Conservation (phyloP, 805 yeast species). For the Lipomyces anomalus region DNA sequence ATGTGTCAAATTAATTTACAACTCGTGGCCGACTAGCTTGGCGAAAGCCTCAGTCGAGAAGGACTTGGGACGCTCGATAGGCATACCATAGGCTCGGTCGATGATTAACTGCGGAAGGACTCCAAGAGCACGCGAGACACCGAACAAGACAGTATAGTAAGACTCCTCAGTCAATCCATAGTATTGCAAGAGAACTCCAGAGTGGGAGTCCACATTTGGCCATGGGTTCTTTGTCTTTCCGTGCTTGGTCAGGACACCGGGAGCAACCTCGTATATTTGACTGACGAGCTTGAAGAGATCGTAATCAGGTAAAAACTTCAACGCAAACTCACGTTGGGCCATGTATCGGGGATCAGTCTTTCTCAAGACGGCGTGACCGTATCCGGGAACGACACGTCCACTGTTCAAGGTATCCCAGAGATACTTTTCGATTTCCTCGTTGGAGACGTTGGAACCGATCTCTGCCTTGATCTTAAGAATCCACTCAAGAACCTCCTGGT, state of each 20-base stretch:
- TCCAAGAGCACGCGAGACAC: constrained; percentile 83
- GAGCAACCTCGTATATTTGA: constrained; percentile 75
- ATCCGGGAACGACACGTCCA: constrained; percentile 84
- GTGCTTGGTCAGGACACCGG: constrained; percentile 70
- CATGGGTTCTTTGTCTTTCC: constrained; percentile 91
- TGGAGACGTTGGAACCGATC: constrained; percentile 64
- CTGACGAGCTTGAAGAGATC: constrained; percentile 74
- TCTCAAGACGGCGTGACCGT: constrained; percentile 83
- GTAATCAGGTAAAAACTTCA: constrained; percentile 69
- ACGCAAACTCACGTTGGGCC: constrained; percentile 80
- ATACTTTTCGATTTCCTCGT: constrained; percentile 65
- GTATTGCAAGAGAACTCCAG: constrained; percentile 79
- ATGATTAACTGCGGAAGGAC: constrained; percentile 78
- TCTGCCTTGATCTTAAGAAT: constrained; percentile 58
- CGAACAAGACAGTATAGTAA: constrained; percentile 80
- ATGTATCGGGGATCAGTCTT: constrained; percentile 85
- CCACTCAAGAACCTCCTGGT: constrained; percentile 84
- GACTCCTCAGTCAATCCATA: constrained; percentile 77
- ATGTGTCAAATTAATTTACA: constrained; percentile 9
- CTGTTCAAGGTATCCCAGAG: constrained; percentile 73
- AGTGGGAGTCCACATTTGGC: constrained; percentile 87
- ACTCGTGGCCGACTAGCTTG: constrained; percentile 48
- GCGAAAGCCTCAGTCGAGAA: constrained; percentile 90
- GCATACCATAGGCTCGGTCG: constrained; percentile 75
- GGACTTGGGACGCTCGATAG: constrained; percentile 87